Evolutionary conservation across 2,329 filamentous ascomycete genomes (phyloP).

Genomic region (Fusarium guadeloupense): DNA sequence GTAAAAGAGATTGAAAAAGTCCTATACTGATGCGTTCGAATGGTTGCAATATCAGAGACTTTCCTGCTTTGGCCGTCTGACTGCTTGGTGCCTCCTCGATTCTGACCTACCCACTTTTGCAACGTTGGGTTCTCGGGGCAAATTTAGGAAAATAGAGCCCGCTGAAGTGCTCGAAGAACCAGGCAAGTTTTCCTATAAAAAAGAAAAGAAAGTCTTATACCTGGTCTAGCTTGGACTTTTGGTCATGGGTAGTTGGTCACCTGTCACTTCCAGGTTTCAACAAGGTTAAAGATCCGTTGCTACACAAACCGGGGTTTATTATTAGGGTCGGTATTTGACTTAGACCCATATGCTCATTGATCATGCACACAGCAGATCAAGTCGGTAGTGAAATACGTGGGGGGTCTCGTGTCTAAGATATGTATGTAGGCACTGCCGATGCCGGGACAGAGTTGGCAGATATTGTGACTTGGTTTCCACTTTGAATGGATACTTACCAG

Average conservation of each 20-base stretch:
- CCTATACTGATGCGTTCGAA: no score
- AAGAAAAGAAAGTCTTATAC: no score
- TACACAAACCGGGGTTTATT: background rate
- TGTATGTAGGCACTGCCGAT: background rate
- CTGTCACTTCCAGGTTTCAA: background rate
- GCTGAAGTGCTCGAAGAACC: no score
- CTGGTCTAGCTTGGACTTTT: background rate
- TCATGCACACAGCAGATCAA: background rate
- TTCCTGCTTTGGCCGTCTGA: no score
- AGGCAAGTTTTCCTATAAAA: no score
- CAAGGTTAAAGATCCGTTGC: background rate
- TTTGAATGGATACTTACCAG: constrained; percentile 1
- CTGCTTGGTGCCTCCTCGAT: no score
- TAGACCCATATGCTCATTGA: background rate
- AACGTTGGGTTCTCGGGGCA: no score
- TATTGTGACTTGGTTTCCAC: constrained; percentile 17
- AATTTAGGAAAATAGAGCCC: no score
- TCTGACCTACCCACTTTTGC: no score
- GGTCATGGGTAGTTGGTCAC: background rate
- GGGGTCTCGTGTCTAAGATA: background rate
- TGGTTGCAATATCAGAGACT: no score
- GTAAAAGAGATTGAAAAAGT: no score
- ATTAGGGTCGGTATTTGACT: background rate
- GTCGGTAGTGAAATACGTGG: background rate
- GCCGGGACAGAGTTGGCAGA: constrained; percentile 1